These are phyloP conservation scores for Sphaerostilbella broomeana DNA, from an alignment of 2,329 filamentous ascomycete species.

Conservation along the genomic window DNA sequence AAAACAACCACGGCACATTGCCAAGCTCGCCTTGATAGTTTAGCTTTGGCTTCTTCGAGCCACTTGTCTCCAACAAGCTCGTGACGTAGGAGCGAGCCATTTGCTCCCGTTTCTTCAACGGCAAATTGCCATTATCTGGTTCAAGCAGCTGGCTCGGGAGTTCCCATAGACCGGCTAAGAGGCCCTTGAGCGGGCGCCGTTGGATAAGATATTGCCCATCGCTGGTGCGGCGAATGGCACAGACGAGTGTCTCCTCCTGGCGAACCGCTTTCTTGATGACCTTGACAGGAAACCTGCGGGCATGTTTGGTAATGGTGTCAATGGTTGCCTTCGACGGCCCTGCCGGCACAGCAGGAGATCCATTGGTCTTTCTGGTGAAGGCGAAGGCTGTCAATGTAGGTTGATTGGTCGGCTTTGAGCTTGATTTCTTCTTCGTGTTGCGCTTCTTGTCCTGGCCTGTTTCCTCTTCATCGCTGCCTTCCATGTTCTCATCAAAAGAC, in stretches of 20 bases:
- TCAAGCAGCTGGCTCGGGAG: conserved; percentile 41
- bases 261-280: conserved; percentile 45
- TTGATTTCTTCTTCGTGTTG: conserved; percentile 7
- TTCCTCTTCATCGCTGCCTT: conserved; percentile 19
- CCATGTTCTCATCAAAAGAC: conserved; percentile 33
- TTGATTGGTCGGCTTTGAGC: conserved; percentile 23
- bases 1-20: conserved; percentile 51
- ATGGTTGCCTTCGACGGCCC: conserved; percentile 19
- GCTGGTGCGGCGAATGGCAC: conserved; percentile 37
- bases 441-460: conserved; percentile 4
- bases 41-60: conserved; percentile 9
- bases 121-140: conserved; percentile 14
- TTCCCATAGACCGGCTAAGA: conserved; percentile 51
- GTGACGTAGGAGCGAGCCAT: conserved; percentile 32
- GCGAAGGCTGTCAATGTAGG: conserved; percentile 31
- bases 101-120: conserved; percentile 27
- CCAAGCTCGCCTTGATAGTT: conserved; percentile 39
- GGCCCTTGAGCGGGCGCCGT: conserved; percentile 45
- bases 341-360: background rate
- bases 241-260: conserved; percentile 47
- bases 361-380: conserved; percentile 20
- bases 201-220: conserved; percentile 43
- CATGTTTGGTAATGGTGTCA: conserved; percentile 37
- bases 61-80: conserved; percentile 18
- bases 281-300: conserved; percentile 45